Base-by-base conservation (phyloP, 352 stramenopile species). In the Phytopythium sindhum region DNA sequence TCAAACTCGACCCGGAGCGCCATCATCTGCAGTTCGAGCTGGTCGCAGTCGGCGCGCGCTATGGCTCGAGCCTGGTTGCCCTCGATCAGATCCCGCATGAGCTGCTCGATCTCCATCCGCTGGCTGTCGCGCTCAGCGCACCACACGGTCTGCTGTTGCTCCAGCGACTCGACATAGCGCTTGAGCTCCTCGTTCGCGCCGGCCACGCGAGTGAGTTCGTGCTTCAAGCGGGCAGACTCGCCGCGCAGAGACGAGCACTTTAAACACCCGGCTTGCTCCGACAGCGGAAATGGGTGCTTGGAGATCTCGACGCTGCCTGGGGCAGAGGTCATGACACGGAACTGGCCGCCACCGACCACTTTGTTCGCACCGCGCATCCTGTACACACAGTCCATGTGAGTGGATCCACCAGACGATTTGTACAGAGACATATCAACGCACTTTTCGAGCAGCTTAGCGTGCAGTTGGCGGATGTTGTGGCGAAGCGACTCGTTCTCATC, bases 341-440 rank as follows among this genome's bases (percentile, higher is more conserved):
- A 81, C 61, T 81, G 73, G 0, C 73, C 71, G 7, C 73, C 73
- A 23, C 65, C 73, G 19, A 81, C 65, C 4, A 81, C 62, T 56
- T 78, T 81, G 23, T 63, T 77, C 15, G 67, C 68, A 3, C 73
- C 73, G 26, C 68, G 68, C 63, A 81, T 78, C 54, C 73, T 81
- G 15, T 10, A 57, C 21, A 61, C 1, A 23, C 21, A 52, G 6
- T 29, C 29, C 44, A 7, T 41, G 42, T 37, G 23, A 42, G 37
- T 41, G 31, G 31, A n/a, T 44, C 57, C 28, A 19, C 50, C 10
- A 1, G 37, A 9, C 26, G 42, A 15, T 6, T 24, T 11, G 17
- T 24, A 57, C 35, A 14, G 45, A 39, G 3, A 15, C 2, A 50
- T 21, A 62, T n/a, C 60, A 7, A 31, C 53, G 10, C 15, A 80